These are phyloP conservation scores for Trametes polyzona DNA, from an alignment of 1,284 basidiomycete genomes.

Conservation along the genomic window DNA sequence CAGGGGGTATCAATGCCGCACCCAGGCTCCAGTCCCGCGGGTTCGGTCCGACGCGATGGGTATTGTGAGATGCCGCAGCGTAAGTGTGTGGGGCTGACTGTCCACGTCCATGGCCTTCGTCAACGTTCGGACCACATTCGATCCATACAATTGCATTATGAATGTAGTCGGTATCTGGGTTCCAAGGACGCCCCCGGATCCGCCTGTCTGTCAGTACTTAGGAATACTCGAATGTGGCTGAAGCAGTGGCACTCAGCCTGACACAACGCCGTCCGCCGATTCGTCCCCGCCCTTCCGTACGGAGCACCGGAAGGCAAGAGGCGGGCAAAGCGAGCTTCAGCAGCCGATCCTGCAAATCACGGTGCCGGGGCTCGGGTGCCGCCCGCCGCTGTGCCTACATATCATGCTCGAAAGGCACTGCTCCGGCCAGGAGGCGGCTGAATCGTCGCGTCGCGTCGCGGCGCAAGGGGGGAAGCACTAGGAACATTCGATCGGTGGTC, in stretches of 20 bases:
- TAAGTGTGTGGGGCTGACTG: too few relatives aligned
- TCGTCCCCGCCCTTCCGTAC: too few relatives aligned
- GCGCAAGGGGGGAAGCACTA: background rate
- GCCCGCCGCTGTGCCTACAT: background rate
- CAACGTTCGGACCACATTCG: too few relatives aligned
- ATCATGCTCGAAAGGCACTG: background rate
- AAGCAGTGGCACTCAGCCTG: too few relatives aligned
- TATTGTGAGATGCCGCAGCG: background rate
- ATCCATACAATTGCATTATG: too few relatives aligned
- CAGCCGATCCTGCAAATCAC: background rate
- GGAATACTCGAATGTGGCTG: too few relatives aligned
- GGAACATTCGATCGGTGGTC: conserved; percentile 1
- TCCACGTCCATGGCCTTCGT: too few relatives aligned
- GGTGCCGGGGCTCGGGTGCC: background rate
- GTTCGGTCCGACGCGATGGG: background rate
- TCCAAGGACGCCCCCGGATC: too few relatives aligned
- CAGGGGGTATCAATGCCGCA: background rate
- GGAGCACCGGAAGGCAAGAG: background rate
- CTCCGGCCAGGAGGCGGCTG: background rate
- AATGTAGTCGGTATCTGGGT: background rate
- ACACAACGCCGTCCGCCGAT: background rate
- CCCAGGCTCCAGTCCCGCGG: background rate
- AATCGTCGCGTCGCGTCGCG: background rate
- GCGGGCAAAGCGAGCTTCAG: background rate
- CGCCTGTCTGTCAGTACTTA: too few relatives aligned